Conservation (phyloP, 257 asterid genomes). For the Mitragyna speciosa region DNA sequence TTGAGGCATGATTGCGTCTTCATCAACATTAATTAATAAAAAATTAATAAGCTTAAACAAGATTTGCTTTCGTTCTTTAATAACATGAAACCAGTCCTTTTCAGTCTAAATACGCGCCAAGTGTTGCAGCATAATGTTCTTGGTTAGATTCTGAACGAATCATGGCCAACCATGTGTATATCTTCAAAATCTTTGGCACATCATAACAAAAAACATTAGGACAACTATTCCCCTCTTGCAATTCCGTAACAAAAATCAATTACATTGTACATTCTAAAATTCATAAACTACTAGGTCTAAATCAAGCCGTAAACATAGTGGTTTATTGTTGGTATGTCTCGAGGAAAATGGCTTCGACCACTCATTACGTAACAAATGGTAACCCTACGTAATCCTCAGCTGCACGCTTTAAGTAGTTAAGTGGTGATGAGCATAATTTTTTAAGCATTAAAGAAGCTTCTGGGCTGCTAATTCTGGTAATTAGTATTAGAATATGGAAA, state of each 20-base stretch:
- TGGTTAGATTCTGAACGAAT: conserved; percentile 32
- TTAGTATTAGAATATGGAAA: conserved; percentile 37
- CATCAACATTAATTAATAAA: conserved; percentile 17
- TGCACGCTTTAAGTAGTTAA: conserved; percentile 11
- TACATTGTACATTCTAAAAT: not conserved
- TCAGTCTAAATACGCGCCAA: conserved; percentile 34
- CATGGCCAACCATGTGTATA: conserved; percentile 31
- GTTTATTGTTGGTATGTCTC: conserved; percentile 34
- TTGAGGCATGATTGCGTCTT: conserved; percentile 23
- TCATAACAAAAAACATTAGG: conserved; percentile 26
- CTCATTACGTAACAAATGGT: conserved; percentile 39
- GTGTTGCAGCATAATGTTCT: conserved; percentile 33
- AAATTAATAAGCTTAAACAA: not conserved
- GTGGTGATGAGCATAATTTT: conserved; percentile 21
- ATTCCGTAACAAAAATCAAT: conserved; percentile 11
- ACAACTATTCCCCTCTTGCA: not conserved
- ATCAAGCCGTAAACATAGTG: conserved; percentile 30
- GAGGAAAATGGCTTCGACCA: conserved; percentile 40
- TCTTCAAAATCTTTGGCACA: conserved; percentile 15
- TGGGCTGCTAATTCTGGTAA: conserved; percentile 45
- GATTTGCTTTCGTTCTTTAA: conserved; percentile 22
- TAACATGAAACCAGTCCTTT: conserved; percentile 16
- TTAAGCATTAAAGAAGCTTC: conserved; percentile 51
- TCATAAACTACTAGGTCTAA: not conserved
- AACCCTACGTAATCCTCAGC: conserved; percentile 16